These are phyloP conservation scores for Podaxis pistillaris DNA, from an alignment of 768 basidiomycete genomes.

Conservation along the genomic window DNA sequence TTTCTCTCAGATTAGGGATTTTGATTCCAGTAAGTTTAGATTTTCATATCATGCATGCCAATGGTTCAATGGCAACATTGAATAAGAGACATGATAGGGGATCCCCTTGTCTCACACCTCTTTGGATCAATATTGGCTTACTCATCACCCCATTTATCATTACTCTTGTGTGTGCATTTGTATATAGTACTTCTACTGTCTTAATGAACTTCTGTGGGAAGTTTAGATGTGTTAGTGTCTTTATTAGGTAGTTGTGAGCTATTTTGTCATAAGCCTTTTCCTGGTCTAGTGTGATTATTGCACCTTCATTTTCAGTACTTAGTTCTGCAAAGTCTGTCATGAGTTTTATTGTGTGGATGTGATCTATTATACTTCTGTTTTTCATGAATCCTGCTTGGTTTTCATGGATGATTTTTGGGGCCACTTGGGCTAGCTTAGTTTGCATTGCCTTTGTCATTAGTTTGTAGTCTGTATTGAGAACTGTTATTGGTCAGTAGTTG, in stretches of 20 bases:
- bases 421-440: too few species aligned
- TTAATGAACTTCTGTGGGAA: slow-evolving; percentile 28
- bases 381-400: too few species aligned
- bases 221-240: slow-evolving; percentile 19
- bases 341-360: too few species aligned
- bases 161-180: slow-evolving; percentile 25
- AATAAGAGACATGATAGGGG: slow-evolving; percentile 39
- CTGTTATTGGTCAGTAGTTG: too few species aligned
- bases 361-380: too few species aligned
- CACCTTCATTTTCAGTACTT: too few species aligned
- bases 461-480: too few species aligned
- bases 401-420: too few species aligned
- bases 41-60: slow-evolving; percentile 28
- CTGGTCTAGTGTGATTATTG: slow-evolving; percentile 32
- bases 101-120: slow-evolving; percentile 35
- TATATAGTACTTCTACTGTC: slow-evolving; percentile 29
- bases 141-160: slow-evolving; percentile 32
- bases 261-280: slow-evolving; percentile 41
- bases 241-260: slow-evolving; percentile 29
- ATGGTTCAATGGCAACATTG: slow-evolving; percentile 40
- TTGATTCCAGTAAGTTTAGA: slow-evolving; percentile 15
- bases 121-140: slow-evolving; percentile 20
- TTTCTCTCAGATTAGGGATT: too few species aligned
- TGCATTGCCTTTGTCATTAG: too few species aligned
- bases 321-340: too few species aligned